A percentile compares a stretch with the other conserved stretches of the same genome.
Conservation (phyloP, 139 green algal species). For the Micromonas pusilla region DNA sequence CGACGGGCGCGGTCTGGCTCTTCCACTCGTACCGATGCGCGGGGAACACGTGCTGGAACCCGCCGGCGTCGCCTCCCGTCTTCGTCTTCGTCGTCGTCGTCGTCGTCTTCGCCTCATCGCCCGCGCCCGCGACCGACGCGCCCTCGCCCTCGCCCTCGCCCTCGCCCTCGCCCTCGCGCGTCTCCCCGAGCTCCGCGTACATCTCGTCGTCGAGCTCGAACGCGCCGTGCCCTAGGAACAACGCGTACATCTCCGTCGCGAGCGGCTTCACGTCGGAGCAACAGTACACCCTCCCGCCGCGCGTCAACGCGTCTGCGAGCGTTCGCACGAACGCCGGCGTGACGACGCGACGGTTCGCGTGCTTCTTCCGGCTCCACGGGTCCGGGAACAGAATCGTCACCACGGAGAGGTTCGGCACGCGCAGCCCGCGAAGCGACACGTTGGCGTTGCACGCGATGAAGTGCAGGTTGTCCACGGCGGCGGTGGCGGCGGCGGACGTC, state of each 20-base stretch:
- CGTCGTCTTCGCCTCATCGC: too few relatives aligned
- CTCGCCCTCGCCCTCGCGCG: background rate
- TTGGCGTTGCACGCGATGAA: conserved; percentile 16
- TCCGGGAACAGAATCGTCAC: conserved; percentile 4
- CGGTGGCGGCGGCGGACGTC: too few relatives aligned
- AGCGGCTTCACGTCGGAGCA: background rate
- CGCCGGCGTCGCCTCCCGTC: background rate
- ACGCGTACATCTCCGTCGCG: conserved; percentile 7
- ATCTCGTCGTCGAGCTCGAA: background rate
- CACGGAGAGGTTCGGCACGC: background rate
- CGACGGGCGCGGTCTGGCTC: background rate
- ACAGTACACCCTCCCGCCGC: background rate
- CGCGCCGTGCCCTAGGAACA: background rate
- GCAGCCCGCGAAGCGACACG: background rate
- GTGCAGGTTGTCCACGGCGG: background rate
- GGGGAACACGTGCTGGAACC: background rate
- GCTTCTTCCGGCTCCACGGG: background rate
- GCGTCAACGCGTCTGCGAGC: background rate
- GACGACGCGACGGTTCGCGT: background rate
- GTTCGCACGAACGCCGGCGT: background rate
- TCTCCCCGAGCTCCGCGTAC: background rate
- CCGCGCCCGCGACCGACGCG: too few relatives aligned
- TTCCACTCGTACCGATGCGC: conserved; percentile 14
- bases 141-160: too few relatives aligned
- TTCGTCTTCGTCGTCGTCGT: background rate